Evolutionary conservation across 2,329 filamentous ascomycete species (phyloP), one percentile per base, ranked within the genome.

Genomic region (Xylaria sp.): DNA sequence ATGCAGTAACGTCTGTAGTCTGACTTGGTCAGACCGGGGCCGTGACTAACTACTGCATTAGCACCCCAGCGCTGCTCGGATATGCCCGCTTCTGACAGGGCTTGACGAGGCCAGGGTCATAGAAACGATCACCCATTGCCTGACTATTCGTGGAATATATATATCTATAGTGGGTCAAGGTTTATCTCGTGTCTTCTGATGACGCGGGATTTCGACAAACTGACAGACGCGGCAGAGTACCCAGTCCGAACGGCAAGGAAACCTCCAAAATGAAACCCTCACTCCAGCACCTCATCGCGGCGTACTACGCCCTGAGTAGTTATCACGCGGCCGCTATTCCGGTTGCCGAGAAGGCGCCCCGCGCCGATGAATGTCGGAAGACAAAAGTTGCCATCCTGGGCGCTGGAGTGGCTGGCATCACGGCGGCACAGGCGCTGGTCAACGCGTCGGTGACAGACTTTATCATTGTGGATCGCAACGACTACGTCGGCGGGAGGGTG

Each of bases 381-480:
- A 82, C 81, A 1, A 78, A 78, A 60, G 81, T 83, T 7, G 80
- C 78, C 6, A 78, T 84, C 32, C 77, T 84, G 43, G 89, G 89
- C 39, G 89, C 85, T 15, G 89, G 89, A 13, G 85, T 89, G 62
- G 84, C 89, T 0, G 89, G 89, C 6, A 87, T 91, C 46, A 87
- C 89, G 13, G 87, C 89, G 15, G 89, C 89, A 25, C 88, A 91
- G 82, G 83, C 89, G 3, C 77, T 92, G 6, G 78, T 82, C 4
- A 90, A 91, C 62, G 83, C 84, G 2, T 90, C 88, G 0, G 80
- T 91, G 6, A 79, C 82, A 0, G 89, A 92, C 67, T 91, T 92
- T 66, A 61, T 91, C 8, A 88, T 92, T 55, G 77, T 92, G 2
- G 90, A 92, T 68, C 87, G 88, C 67, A 88, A 89, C 13, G 81